Evolutionary conservation across 352 stramenopile genomes (phyloP), one percentile per base, ranked within the genome.

Genomic region (Lagenidium giganteum): DNA sequence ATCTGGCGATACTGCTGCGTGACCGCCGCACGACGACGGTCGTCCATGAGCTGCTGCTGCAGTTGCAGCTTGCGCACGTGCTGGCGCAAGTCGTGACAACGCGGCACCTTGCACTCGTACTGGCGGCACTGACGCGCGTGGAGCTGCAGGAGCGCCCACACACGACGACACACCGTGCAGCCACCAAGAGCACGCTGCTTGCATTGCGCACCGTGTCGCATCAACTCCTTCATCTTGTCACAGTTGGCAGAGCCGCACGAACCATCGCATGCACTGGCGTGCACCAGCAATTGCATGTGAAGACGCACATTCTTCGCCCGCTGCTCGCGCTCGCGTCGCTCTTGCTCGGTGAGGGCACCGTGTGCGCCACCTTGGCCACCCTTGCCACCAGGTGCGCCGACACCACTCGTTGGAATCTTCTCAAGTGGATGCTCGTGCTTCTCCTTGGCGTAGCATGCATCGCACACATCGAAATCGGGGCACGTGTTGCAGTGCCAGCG

Each of bases 151-250:
- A 99, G 67, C 12, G 93, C 91, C 94, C 93, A 98, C 45, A 98
- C 96, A 17, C 96, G 84, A 20, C 97, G 95, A 65, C 96, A 99
- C 29, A 98, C 93, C 27, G 87, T 92, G 57, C 96, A 99, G 21
- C 95, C 93, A 23, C 93, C 95, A 51, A 96, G 87, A 4, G 83
- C 78, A 32, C 87, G 74, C 26, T 92, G 67, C 54, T 96, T 92
- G 73, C 96, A 99, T 46, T 93, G 79, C n/a, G 81, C 64, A 34
- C 91, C 93, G 57, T 99, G 96, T 23, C 94, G 94, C 63, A 99
- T 88, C 16, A 98, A 66, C 54, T 97, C 83, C 72, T 99, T 99
- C 96, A 99, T 99, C 75, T 98, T 98, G 35, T 89, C 87, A 78
- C 96, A 99, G 67, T 99, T 99, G 8, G 82, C 89, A 29, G 91